Conservation (phyloP, 148 eudicot genomes). For the Drosera capensis region DNA sequence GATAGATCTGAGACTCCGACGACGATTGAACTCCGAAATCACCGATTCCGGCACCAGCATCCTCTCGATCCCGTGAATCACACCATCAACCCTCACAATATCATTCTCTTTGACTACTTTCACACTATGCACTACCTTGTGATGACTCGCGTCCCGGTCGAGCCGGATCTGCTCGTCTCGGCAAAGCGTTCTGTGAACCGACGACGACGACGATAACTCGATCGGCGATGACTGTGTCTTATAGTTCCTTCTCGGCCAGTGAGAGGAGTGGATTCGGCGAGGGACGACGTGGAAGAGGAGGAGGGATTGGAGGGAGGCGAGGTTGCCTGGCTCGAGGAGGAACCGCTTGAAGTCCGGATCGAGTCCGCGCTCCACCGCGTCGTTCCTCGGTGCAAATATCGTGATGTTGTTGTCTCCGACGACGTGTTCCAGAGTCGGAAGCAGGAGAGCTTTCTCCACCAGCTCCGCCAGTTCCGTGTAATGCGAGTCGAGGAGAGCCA, state of each 20-base stretch:
- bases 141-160: not conserved
- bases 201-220: constrained; percentile 8
- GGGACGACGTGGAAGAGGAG: constrained; percentile 33
- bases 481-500: constrained; percentile 47
- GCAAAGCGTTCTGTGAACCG: constrained; percentile 13
- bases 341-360: constrained; percentile 59
- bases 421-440: constrained; percentile 27
- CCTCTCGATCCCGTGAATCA: constrained; percentile 35
- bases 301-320: constrained; percentile 34
- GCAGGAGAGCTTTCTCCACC: constrained; percentile 37
- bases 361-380: constrained; percentile 36
- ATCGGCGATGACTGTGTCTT: not conserved
- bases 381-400: constrained; percentile 38
- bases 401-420: constrained; percentile 26
- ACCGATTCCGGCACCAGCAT: constrained; percentile 30
- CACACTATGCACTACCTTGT: constrained; percentile 17
- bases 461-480: constrained; percentile 47
- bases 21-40: constrained; percentile 29
- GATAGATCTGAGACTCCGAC: constrained; percentile 30
- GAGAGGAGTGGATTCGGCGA: constrained; percentile 9
- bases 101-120: constrained; percentile 16
- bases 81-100: constrained; percentile 26
- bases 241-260: constrained; percentile 16
- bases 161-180: constrained; percentile 12
- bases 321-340: constrained; percentile 38